phyloP scores from a whole-genome alignment of 441 rosid species.

The Jatropha multifida region DNA sequence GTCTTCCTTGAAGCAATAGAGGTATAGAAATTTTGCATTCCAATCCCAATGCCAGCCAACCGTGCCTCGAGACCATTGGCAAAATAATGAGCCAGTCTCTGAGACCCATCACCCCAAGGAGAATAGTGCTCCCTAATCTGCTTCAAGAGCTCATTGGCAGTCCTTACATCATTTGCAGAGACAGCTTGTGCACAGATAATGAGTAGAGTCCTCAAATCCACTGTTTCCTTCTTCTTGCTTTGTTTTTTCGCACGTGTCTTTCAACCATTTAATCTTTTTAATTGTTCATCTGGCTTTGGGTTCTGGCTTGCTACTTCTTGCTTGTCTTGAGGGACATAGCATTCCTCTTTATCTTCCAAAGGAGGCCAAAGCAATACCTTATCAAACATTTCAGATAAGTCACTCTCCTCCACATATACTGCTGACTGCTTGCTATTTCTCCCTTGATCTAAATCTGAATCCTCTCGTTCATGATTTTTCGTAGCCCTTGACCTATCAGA shows the following conservation, averaged over 20 bases:
- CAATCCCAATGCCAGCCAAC: slow-evolving; percentile 47
- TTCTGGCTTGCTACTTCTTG: slow-evolving; percentile 15
- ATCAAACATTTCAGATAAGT: slow-evolving; percentile 54
- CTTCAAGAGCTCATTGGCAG: slow-evolving; percentile 56
- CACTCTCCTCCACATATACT: slow-evolving; percentile 41
- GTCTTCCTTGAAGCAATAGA: slow-evolving; percentile 33
- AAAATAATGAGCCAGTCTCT: slow-evolving; percentile 68
- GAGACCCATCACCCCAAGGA: slow-evolving; percentile 61
- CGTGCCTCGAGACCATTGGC: slow-evolving; percentile 74
- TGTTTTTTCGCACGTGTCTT: slow-evolving; percentile 31
- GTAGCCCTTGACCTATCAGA: slow-evolving; percentile 36
- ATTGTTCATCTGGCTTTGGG: slow-evolving; percentile 23
- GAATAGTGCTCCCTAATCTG: slow-evolving; percentile 71
- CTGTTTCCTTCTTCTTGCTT: slow-evolving; percentile 41
- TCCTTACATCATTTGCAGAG: slow-evolving; percentile 50
- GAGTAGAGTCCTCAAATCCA: slow-evolving; percentile 64
- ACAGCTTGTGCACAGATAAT: slow-evolving; percentile 71
- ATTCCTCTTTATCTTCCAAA: slow-evolving; percentile 16
- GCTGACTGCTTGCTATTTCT: slow-evolving; percentile 63
- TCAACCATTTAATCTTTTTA: slow-evolving; percentile 33
- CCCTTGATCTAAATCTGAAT: slow-evolving; percentile 44
- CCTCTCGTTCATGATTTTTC: slow-evolving; percentile 52
- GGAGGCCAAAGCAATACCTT: slow-evolving; percentile 51
- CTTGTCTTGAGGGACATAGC: slow-evolving; percentile 15
- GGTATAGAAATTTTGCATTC: slow-evolving; percentile 32